Percentiles rank a stretch among this genome's conserved stretches.
Conservation (phyloP, 768 basidiomycete species). For the Cyclocybe cylindracea region DNA sequence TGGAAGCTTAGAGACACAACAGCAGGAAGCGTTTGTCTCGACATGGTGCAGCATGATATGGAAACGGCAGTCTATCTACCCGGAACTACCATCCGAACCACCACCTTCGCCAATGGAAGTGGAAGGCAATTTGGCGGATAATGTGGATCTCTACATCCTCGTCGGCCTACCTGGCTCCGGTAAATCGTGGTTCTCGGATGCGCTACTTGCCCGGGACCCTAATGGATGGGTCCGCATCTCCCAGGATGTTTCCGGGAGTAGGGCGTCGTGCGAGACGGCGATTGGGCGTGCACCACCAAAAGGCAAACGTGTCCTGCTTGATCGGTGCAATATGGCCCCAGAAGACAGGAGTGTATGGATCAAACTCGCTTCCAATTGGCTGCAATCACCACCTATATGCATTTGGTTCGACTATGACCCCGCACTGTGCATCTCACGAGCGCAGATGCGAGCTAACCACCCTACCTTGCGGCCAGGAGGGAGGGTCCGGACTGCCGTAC, state of each 20-base stretch:
- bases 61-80: slow-evolving; percentile 55
- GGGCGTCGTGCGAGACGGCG: slow-evolving; percentile 48
- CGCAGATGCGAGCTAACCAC: slow-evolving; percentile 58
- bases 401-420: slow-evolving; percentile 57
- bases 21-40: slow-evolving; percentile 60
- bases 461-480: slow-evolving; percentile 58
- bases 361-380: slow-evolving; percentile 47
- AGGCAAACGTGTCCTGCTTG: slow-evolving; percentile 47
- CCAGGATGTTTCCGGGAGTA: slow-evolving; percentile 57
- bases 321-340: slow-evolving; percentile 54
- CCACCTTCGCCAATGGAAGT: slow-evolving; percentile 45
- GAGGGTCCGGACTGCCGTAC: slow-evolving; percentile 54
- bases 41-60: slow-evolving; percentile 59
- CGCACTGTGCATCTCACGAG: slow-evolving; percentile 51
- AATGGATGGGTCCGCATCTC: slow-evolving; percentile 47
- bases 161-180: slow-evolving; percentile 65
- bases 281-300: slow-evolving; percentile 39
- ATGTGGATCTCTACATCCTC: slow-evolving; percentile 49
- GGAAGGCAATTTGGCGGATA: slow-evolving; percentile 34
- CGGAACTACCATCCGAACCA: slow-evolving; percentile 52
- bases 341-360: slow-evolving; percentile 53
- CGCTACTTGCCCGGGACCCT: slow-evolving; percentile 45
- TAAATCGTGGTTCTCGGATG: slow-evolving; percentile 56
- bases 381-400: slow-evolving; percentile 40
- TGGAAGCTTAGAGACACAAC: slow-evolving; percentile 55